Evolutionary conservation across 2,329 filamentous ascomycete genomes (phyloP).

Genomic region (Lithohypha guttulata): DNA sequence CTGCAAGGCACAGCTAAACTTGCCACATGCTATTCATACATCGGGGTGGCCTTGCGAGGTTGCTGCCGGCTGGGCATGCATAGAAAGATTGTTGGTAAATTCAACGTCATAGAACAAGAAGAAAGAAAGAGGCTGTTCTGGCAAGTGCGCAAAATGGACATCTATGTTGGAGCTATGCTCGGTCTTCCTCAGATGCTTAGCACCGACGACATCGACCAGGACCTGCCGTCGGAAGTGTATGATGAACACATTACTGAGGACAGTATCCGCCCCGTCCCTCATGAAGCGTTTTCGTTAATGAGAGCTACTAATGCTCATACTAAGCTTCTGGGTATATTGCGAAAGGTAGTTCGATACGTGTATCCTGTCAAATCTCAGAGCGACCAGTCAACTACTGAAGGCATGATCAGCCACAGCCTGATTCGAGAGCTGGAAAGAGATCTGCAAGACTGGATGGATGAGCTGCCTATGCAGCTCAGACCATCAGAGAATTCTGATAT

Average conservation of each 20-base stretch:
- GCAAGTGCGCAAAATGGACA: slow-evolving; percentile 41
- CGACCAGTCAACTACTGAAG: slow-evolving; percentile 28
- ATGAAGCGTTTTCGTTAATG: slow-evolving; percentile 46
- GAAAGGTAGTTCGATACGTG: slow-evolving; percentile 53
- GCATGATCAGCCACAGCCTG: slow-evolving; percentile 52
- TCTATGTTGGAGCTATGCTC: slow-evolving; percentile 40
- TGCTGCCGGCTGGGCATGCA: slow-evolving; percentile 70
- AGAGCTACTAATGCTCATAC: slow-evolving; percentile 52
- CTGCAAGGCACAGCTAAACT: slow-evolving; percentile 69
- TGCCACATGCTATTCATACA: slow-evolving; percentile 68
- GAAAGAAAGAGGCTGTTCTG: slow-evolving; percentile 56
- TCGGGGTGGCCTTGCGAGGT: slow-evolving; percentile 65
- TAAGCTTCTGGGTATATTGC: slow-evolving; percentile 44
- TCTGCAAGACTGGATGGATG: slow-evolving; percentile 52
- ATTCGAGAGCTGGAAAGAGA: slow-evolving; percentile 56
- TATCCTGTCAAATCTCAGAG: slow-evolving; percentile 47
- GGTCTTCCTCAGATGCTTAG: slow-evolving; percentile 40
- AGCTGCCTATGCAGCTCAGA: slow-evolving; percentile 63
- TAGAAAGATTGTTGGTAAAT: slow-evolving; percentile 56
- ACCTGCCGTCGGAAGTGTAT: slow-evolving; percentile 35
- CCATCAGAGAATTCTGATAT: slow-evolving; percentile 66
- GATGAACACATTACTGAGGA: slow-evolving; percentile 37
- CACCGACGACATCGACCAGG: slow-evolving; percentile 41
- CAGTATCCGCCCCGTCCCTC: slow-evolving; percentile 44
- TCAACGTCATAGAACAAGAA: slow-evolving; percentile 63